These are phyloP conservation scores for Yamadazyma kitorensis DNA, from an alignment of 805 yeast species.

Conservation along the genomic window DNA sequence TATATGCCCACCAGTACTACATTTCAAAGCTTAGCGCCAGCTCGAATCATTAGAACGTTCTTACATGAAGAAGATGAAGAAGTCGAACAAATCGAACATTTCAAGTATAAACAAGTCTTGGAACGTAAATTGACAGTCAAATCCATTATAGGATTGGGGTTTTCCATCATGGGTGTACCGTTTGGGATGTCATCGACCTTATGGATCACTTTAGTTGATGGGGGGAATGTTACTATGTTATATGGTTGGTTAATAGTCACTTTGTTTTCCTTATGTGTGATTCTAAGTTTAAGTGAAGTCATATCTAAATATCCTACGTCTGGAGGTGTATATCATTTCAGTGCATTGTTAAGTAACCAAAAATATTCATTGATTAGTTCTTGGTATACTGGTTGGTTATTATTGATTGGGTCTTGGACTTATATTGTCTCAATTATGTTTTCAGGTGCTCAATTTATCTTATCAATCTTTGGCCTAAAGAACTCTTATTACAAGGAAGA, in stretches of 20 bases:
- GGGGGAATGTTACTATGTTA: conserved; percentile 72
- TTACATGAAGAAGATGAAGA: conserved; percentile 34
- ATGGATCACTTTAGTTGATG: conserved; percentile 69
- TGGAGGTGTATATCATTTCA: conserved; percentile 73
- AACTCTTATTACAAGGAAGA: conserved; percentile 59
- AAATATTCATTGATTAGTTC: conserved; percentile 56
- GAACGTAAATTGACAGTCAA: conserved; percentile 65
- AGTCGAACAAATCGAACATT: conserved; percentile 62
- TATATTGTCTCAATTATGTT: conserved; percentile 71
- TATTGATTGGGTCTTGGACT: conserved; percentile 74
- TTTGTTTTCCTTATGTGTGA: conserved; percentile 59
- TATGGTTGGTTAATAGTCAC: conserved; percentile 74
- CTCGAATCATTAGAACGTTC: conserved; percentile 9
- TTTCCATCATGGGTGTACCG: conserved; percentile 80
- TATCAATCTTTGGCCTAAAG: conserved; percentile 63
- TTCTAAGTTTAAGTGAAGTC: conserved; percentile 73
- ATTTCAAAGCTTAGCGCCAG: conserved; percentile 11
- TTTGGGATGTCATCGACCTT: conserved; percentile 73
- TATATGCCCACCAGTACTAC: conserved; percentile 8
- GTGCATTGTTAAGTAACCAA: conserved; percentile 64
- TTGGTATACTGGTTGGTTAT: conserved; percentile 79
- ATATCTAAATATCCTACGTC: conserved; percentile 75
- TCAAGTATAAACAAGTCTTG: conserved; percentile 70
- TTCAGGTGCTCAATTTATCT: conserved; percentile 72
- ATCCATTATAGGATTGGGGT: conserved; percentile 75